phyloP scores from a whole-genome alignment of 768 basidiomycete species.

The Lyophyllum semitale region DNA sequence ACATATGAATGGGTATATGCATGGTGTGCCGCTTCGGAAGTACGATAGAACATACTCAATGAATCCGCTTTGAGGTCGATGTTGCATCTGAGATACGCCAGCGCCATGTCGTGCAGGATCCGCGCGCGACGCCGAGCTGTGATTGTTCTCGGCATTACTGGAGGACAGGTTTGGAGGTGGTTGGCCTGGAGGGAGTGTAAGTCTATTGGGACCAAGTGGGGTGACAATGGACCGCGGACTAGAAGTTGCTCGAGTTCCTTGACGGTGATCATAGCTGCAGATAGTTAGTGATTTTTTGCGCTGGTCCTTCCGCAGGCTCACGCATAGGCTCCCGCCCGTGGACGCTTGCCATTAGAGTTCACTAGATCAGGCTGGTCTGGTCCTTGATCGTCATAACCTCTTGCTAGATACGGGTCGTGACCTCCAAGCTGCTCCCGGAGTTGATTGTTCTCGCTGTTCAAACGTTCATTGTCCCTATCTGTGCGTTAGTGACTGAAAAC shows the following conservation, averaged over 20 bases:
- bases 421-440: slow-evolving; percentile 37
- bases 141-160: slow-evolving; percentile 21
- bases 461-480: slow-evolving; percentile 48
- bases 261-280: slow-evolving; percentile 22
- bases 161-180: slow-evolving; percentile 46
- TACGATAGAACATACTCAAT: slow-evolving; percentile 29
- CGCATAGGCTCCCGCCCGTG: slow-evolving; percentile 47
- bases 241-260: slow-evolving; percentile 38
- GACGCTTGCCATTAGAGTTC: slow-evolving; percentile 70
- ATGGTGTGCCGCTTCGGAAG: not conserved
- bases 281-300: slow-evolving; percentile 9
- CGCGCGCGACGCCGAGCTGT: slow-evolving; percentile 12
- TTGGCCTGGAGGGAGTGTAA: slow-evolving; percentile 69
- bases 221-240: slow-evolving; percentile 62
- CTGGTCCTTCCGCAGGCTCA: slow-evolving; percentile 25
- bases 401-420: slow-evolving; percentile 19
- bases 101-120: slow-evolving; percentile 30
- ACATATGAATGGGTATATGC: slow-evolving; percentile 23
- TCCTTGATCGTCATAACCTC: slow-evolving; percentile 15
- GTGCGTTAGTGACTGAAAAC: slow-evolving; percentile 4
- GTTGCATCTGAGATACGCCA: slow-evolving; percentile 13
- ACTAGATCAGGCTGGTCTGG: slow-evolving; percentile 34
- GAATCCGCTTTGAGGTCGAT: slow-evolving; percentile 39
- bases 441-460: slow-evolving; percentile 52
- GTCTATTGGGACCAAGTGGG: slow-evolving; percentile 60